Base-by-base conservation (phyloP, 208 protist genomes). In the Wallacemonas rigidus region DNA sequence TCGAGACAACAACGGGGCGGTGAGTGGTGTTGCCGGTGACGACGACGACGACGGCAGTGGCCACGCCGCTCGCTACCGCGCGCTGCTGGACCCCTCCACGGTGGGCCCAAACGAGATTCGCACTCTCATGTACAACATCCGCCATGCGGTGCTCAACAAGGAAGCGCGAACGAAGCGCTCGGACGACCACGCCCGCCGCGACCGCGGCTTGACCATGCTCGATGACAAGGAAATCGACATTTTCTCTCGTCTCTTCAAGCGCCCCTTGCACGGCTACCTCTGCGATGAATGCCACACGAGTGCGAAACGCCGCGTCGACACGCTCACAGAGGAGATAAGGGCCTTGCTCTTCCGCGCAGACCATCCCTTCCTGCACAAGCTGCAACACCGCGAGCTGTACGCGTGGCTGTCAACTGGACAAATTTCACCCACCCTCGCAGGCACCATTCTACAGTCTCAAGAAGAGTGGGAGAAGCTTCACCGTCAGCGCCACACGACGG, bases 141-240 rank as follows among this genome's bases (percentile, higher is more conserved):
- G 73, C 1, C 81, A 91, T 50, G 81, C 82, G 51, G 75, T 91
- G 57, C 69, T 91, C 35, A 82, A 88, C 67, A 87, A 81, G 69
- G 87, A 90, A 65, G 74, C 82, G 35, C 77, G 77, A 6, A 50
- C 64, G 8, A 79, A 81, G 55, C 87, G 79, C 40, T 81, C 77
- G 56, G 53, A 75, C 1, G 74, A 76, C 1, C 81, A 69, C 9
- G 71, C 86, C 55, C 85, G 92, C 79, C 80, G 77, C 48, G 90
- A 95, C 71, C 84, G 85, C 62, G 90, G 90, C 2, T 74, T 95
- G 50, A 89, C 83, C 76, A 91, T 82, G 69, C 92, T 95, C 44
- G 88, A 95, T 15, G 90, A 95, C 50, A 75, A 83, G 15, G 86
- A 95, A 70, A 88, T 95, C 43, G 90, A 93, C 38, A 90, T 85